phyloP scores from a whole-genome alignment of 345 rosid genomes.

The Pelargonium nanum region DNA sequence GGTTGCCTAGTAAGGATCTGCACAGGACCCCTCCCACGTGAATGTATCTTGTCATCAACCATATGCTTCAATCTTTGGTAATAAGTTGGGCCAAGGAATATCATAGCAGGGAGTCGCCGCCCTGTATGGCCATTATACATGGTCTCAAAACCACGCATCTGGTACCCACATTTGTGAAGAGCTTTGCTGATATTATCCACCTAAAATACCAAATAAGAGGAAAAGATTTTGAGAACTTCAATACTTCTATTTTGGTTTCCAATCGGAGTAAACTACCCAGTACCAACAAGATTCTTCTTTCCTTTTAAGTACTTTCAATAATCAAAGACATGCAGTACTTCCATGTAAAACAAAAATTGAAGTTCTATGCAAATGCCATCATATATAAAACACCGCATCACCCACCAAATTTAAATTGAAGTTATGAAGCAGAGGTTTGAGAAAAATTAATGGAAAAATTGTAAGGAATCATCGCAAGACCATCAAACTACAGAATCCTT shows the following conservation, averaged over 20 bases:
- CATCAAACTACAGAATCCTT: not conserved
- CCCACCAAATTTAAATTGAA: not conserved
- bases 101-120: slow-evolving; percentile 73
- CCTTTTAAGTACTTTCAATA: not conserved
- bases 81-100: slow-evolving; percentile 95
- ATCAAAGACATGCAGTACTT: not conserved
- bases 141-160: slow-evolving; percentile 95
- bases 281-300: not conserved
- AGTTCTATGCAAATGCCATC: not conserved
- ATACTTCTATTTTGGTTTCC: not conserved
- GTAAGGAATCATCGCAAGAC: not conserved
- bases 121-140: slow-evolving; percentile 99
- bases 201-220: slow-evolving; percentile 28
- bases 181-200: slow-evolving; percentile 98
- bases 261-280: not conserved
- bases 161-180: slow-evolving; percentile 94
- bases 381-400: too few species aligned
- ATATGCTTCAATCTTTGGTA: slow-evolving; percentile 93
- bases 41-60: slow-evolving; percentile 98
- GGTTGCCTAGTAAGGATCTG: slow-evolving; percentile 96
- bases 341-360: too few species aligned
- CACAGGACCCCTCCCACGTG: slow-evolving; percentile 95
- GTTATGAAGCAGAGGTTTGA: not conserved
- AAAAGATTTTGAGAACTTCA: not conserved
- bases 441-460: not conserved